Evolutionary conservation across 768 basidiomycete species (phyloP), one percentile per base, ranked within the genome.

Genomic region (Leccinum obscurum): DNA sequence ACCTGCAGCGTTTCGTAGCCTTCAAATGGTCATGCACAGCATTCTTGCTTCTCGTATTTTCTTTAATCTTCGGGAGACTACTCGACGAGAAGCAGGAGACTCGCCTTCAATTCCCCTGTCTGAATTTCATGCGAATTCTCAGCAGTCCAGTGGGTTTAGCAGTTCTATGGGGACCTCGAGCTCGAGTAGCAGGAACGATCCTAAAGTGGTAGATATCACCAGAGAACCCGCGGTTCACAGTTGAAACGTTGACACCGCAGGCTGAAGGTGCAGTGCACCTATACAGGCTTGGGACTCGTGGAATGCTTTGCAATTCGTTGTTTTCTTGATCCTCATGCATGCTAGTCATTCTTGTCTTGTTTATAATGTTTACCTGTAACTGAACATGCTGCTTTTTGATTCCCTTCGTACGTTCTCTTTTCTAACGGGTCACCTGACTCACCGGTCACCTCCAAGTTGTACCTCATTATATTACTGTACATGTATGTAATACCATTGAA

Each of bases 21-120:
- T 61, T 35, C 68, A 69, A 34, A 35, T 69, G 52, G 68, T 60
- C 24, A 57, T 60, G 55, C 68, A 69, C 26, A 69, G 68, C 20
- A 61, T 69, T 32, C 68, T 69, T 56, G 59, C 68, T 6, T 69
- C 67, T n/a, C 67, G 67, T 3, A 62, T 68, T 35, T 68, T 68
- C 50, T 68, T 68, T 28, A 66, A 68, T 53, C 67, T 68, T 30
- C 63, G 58, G 52, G 62, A 68, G 53, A 66, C 67, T 8, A 34
- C 22, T 15, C 66, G n/a, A 51, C 49, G 13, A 56, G 60, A 60
- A 49, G 35, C 62, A 52, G 2, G 5, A 9, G 28, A 4, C 6
- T 20, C 54, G 5, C n/a, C 32, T 14, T 49, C 48, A 3, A 28
- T 49, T 6, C 24, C 52, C n/a, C 59, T 61, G 4, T 22, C 66